Evolutionary conservation across 495 filamentous ascomycete genomes (phyloP).

Genomic region (Aeminium ludgeri): DNA sequence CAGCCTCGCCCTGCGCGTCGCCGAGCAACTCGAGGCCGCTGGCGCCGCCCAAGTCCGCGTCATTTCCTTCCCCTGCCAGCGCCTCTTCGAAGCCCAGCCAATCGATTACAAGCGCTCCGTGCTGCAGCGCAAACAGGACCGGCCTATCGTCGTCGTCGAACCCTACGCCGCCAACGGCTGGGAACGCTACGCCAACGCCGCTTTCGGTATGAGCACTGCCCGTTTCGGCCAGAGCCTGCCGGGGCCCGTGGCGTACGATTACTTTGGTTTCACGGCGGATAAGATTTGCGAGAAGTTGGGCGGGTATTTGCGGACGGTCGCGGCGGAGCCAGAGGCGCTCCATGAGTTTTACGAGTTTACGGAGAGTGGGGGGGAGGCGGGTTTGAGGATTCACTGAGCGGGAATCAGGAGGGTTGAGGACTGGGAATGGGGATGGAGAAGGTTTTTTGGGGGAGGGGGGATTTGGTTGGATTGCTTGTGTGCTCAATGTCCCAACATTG

Average conservation of each 20-base stretch:
- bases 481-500: too few relatives aligned
- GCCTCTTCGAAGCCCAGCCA: conserved; percentile 35
- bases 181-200: conserved; percentile 41
- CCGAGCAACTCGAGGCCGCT: conserved; percentile 13
- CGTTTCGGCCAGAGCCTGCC: conserved; percentile 35
- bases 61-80: conserved; percentile 37
- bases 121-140: conserved; percentile 21
- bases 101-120: conserved; percentile 30
- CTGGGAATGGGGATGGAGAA: too few relatives aligned
- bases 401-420: too few relatives aligned
- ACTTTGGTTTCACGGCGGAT: conserved; percentile 34
- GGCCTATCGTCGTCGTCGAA: conserved; percentile 37
- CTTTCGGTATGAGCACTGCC: conserved; percentile 23
- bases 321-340: neutral
- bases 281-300: conserved; percentile 25
- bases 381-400: too few relatives aligned
- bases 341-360: neutral
- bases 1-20: conserved; percentile 28
- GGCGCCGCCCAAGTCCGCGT: conserved; percentile 25
- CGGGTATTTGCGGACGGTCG: neutral
- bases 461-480: too few relatives aligned
- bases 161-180: conserved; percentile 37
- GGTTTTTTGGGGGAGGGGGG: too few relatives aligned
- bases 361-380: neutral
- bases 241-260: conserved; percentile 34